These are phyloP conservation scores for Macrolepiota dolichaula DNA, from an alignment of 768 basidiomycete genomes.

Conservation along the genomic window DNA sequence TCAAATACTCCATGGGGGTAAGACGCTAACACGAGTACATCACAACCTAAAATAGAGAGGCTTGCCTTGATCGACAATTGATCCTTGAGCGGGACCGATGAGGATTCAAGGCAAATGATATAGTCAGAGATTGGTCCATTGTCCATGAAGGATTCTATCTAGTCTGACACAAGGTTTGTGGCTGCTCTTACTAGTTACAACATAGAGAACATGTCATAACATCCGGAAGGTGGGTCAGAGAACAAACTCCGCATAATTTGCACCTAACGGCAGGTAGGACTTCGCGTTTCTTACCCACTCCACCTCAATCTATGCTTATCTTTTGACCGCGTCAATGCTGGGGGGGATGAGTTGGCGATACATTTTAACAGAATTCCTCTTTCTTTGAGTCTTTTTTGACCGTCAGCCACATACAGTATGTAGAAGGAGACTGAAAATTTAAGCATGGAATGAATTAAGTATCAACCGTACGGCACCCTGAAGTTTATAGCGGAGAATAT, in stretches of 20 bases:
- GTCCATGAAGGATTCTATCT: background rate
- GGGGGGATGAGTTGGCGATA: background rate
- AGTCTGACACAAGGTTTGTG: background rate
- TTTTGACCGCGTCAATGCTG: background rate
- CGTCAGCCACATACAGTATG: too few relatives aligned
- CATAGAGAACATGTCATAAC: background rate
- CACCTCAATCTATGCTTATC: background rate
- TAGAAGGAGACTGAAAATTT: too few relatives aligned
- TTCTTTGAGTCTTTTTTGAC: too few relatives aligned
- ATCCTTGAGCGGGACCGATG: too few relatives aligned
- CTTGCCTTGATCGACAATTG: too few relatives aligned
- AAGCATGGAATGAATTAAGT: too few relatives aligned
- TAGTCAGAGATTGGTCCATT: background rate
- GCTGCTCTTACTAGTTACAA: background rate
- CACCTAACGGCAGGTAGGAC: background rate
- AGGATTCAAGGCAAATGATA: background rate
- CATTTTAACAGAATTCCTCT: background rate
- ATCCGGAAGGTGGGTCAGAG: background rate
- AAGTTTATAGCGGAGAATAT: too few relatives aligned
- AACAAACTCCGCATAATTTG: background rate
- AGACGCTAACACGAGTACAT: background rate
- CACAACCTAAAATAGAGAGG: background rate
- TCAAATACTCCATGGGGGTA: background rate
- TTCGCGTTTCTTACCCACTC: background rate
- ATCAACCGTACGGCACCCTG: too few relatives aligned